A percentile compares a stretch with the other conserved stretches of the same genome.
Conservation (phyloP, 2,329 filamentous ascomycete genomes). For the Aspergillus fijiensis region DNA sequence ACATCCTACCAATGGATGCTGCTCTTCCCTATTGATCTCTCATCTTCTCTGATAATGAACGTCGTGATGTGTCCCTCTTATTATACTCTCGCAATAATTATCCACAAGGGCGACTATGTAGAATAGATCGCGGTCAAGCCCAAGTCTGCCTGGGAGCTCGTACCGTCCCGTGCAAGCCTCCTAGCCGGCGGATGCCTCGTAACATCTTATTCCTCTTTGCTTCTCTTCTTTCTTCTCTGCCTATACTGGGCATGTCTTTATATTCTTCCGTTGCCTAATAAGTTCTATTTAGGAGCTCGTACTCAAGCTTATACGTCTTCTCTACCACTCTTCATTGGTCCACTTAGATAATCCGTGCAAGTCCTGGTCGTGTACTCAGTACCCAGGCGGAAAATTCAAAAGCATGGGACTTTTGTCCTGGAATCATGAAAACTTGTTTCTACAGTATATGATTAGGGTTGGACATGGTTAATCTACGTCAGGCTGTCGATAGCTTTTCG, state of each 20-base stretch:
- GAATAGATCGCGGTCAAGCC: neutral
- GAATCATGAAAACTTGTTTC: too few relatives aligned
- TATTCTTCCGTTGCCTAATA: neutral
- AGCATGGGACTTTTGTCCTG: too few relatives aligned
- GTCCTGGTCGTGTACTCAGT: too few relatives aligned
- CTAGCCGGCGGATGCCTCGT: neutral
- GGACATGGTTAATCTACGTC: too few relatives aligned
- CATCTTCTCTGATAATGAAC: constrained; percentile 19
- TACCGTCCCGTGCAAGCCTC: neutral
- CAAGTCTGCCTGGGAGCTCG: neutral
- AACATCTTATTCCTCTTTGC: too few relatives aligned
- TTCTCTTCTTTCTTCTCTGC: neutral
- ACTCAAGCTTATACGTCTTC: neutral
- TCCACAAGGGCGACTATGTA: constrained; percentile 2
- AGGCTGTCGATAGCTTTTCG: neutral
- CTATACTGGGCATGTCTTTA: neutral
- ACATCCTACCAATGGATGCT: constrained; percentile 10
- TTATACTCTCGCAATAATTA: neutral
- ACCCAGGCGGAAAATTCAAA: too few relatives aligned
- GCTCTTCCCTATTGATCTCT: constrained; percentile 9
- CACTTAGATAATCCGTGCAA: too few relatives aligned
- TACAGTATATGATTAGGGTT: too few relatives aligned
- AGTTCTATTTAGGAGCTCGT: neutral
- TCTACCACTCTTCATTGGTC: too few relatives aligned
- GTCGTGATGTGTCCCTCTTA: constrained; percentile 13